Evolutionary conservation across 2,329 filamentous ascomycete species (phyloP).

Genomic region (Epichloe uncinata): DNA sequence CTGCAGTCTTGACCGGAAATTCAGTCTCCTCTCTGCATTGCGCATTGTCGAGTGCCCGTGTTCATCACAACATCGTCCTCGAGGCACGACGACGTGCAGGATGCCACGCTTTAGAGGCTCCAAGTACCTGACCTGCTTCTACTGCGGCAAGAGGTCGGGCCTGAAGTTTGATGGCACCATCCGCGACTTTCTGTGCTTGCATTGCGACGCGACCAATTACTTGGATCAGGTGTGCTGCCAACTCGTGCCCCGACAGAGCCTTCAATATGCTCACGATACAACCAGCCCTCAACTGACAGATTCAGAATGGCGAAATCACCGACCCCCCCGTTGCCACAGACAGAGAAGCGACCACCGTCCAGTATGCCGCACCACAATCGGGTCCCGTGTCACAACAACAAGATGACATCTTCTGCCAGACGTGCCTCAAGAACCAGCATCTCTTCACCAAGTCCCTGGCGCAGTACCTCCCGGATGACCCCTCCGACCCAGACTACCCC

Average conservation of each 20-base stretch:
- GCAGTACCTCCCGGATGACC: constrained; percentile 59
- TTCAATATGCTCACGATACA: background rate
- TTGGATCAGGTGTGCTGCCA: constrained; percentile 57
- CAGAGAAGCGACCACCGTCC: constrained; percentile 26
- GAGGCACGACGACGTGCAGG: constrained; percentile 8
- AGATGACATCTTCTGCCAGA: constrained; percentile 50
- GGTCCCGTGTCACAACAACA: constrained; percentile 8
- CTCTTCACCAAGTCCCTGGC: constrained; percentile 63
- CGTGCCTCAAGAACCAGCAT: constrained; percentile 80
- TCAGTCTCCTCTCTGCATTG: background rate
- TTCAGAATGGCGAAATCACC: constrained; percentile 72
- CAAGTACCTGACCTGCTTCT: constrained; percentile 58
- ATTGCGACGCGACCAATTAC: constrained; percentile 80
- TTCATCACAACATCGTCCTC: constrained; percentile 1
- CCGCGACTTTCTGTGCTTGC: constrained; percentile 57
- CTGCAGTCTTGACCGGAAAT: background rate
- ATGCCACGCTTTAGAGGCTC: constrained; percentile 31
- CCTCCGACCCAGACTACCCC: constrained; percentile 52
- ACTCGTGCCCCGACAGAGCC: background rate
- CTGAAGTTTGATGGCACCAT: constrained; percentile 43
- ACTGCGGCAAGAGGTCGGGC: constrained; percentile 59
- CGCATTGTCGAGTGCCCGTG: background rate
- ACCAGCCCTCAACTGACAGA: background rate
- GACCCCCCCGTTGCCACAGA: constrained; percentile 63
- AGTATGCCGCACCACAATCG: constrained; percentile 32